Evolutionary conservation across 83 land plant species (phyloP), one percentile per base, ranked within the genome.

Genomic region (Isoetes engelmannii): DNA sequence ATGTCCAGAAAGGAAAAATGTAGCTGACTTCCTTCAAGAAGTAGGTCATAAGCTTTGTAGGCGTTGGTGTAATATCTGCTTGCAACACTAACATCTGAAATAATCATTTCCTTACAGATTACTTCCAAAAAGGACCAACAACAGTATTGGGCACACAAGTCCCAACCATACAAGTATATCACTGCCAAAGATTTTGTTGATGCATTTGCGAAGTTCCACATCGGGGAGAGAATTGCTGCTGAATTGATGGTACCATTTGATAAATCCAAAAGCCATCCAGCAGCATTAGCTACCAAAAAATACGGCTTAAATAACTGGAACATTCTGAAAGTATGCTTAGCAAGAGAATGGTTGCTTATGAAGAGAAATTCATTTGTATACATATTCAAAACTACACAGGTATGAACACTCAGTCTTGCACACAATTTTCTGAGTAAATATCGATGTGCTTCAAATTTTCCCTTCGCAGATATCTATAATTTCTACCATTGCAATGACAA

Each of bases 11-110:
- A n/a, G n/a, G n/a, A n/a, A n/a, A n/a, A n/a, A n/a, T 12, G 65
- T 70, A 17, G 73, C 73, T 45, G 73, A 70, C 41, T 70, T 70
- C n/a, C 51, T 70, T 7, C 73, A 70, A 20, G 73, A 70, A 65
- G 72, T 69, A 44, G n/a, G 13, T 41, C 42, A 13, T 7, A 9
- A 5, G 6, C 6, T 44, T 7, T 5, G 8, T 5, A 63, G 5
- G 44, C 5, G 13, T 13, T 58, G 21, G 61, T 5, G 21, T 6
- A 6, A 13, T 6, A 6, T 58, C 61, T 17, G 13, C 17, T 6
- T 58, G 6, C 6, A 5, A 15, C 13, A 7, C 48, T 7, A n/a
- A 21, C 5, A 37, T 37, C 66, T 63, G 46, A n/a, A 5, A 28
- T 13, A 6, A 6, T 5, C 5, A 6, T 7, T 68, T 59, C 12